Conservation (phyloP, 805 yeast species). For the Blastobotrys peoriensis region DNA sequence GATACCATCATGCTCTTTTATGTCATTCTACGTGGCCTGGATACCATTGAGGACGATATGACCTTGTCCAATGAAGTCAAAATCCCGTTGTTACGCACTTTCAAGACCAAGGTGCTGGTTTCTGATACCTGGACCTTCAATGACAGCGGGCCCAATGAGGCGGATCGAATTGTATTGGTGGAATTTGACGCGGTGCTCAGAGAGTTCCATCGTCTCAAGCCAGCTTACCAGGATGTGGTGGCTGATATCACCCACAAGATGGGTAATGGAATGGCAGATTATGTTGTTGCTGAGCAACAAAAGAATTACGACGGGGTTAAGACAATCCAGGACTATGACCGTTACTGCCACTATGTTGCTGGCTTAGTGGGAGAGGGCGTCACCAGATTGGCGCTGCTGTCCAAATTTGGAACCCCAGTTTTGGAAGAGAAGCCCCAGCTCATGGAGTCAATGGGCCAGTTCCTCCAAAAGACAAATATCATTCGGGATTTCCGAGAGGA, state of each 20-base stretch:
- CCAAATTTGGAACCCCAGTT: slow-evolving; percentile 57
- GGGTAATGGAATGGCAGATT: slow-evolving; percentile 99
- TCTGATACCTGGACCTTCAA: slow-evolving; percentile 74
- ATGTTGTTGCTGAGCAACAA: slow-evolving; percentile 60
- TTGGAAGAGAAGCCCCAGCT: slow-evolving; percentile 49
- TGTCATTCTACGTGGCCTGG: slow-evolving; percentile 80
- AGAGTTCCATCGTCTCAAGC: slow-evolving; percentile 68
- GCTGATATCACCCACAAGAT: slow-evolving; percentile 71
- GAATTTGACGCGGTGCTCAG: slow-evolving; percentile 64
- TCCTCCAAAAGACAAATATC: slow-evolving; percentile 92
- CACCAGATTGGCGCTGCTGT: slow-evolving; percentile 72
- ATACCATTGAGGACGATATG: slow-evolving; percentile 96
- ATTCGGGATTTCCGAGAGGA: slow-evolving; percentile 95
- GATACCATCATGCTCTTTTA: slow-evolving; percentile 75
- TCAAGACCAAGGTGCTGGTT: slow-evolving; percentile 52
- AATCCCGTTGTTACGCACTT: slow-evolving; percentile 64
- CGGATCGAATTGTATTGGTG: slow-evolving; percentile 74
- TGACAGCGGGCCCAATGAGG: slow-evolving; percentile 59
- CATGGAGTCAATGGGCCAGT: slow-evolving; percentile 86
- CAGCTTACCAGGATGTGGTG: slow-evolving; percentile 72
- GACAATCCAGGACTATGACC: slow-evolving; percentile 75
- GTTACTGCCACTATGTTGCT: slow-evolving; percentile 95
- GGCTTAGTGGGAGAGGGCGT: slow-evolving; percentile 97
- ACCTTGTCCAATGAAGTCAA: slow-evolving; percentile 65
- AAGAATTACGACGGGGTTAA: slow-evolving; percentile 74